These are phyloP conservation scores for Mycena belliarum DNA, from an alignment of 768 basidiomycete species.

Conservation along the genomic window DNA sequence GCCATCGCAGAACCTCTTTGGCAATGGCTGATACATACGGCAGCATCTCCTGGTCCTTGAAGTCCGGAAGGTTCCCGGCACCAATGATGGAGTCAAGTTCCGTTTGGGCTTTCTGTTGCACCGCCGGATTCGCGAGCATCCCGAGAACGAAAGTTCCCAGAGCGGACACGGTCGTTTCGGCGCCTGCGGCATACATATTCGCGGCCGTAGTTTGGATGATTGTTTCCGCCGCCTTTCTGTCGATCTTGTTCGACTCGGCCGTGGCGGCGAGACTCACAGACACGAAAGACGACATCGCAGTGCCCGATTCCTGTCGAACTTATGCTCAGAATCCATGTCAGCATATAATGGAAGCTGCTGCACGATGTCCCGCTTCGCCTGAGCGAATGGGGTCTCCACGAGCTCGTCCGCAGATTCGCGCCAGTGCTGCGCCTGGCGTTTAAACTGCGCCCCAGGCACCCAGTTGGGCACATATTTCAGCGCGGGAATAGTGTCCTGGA, in stretches of 20 bases:
- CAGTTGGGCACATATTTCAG: constrained; percentile 30
- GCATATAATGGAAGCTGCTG: no score
- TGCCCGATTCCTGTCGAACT: no score
- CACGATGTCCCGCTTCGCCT: no score
- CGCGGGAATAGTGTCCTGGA: constrained; percentile 21
- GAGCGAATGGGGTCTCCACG: neutral
- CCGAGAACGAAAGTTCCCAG: no score
- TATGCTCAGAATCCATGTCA: no score
- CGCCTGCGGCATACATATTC: neutral
- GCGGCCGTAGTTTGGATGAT: neutral
- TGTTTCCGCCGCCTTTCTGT: no score
- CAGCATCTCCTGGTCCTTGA: constrained; percentile 25
- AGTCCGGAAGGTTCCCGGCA: constrained; percentile 25
- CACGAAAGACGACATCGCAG: no score
- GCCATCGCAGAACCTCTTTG: constrained; percentile 7
- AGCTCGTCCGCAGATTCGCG: neutral
- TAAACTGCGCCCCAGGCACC: constrained; percentile 36
- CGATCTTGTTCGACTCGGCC: no score
- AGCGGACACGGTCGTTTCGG: neutral
- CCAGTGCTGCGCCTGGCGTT: constrained; percentile 30
- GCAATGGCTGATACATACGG: constrained; percentile 20
- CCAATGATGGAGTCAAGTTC: constrained; percentile 35
- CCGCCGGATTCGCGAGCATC: constrained; percentile 25
- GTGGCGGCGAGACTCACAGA: no score
- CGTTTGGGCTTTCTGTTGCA: constrained; percentile 31